Conservation (phyloP, 768 basidiomycete species). For the Lactarius evosmus region DNA sequence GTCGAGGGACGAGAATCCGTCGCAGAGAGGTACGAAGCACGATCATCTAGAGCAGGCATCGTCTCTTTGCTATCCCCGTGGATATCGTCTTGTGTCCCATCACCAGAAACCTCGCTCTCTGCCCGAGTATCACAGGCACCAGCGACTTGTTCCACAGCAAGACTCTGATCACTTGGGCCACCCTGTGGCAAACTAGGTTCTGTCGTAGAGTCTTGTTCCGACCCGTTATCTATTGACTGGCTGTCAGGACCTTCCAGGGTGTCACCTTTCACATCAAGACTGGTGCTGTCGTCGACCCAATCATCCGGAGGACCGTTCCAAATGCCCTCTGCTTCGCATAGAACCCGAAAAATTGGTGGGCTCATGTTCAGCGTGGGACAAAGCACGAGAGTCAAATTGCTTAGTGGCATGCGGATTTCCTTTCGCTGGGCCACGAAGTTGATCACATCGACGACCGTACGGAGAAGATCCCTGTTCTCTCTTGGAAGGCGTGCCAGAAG, state of each 20-base stretch:
- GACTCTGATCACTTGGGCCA: slow-evolving; percentile 8
- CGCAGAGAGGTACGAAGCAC: slow-evolving; percentile 18
- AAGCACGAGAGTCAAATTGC: slow-evolving; percentile 83
- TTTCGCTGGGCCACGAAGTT: slow-evolving; percentile 64
- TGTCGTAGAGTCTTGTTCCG: slow-evolving; percentile 9
- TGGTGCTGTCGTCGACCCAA: slow-evolving; percentile 18
- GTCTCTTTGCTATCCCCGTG: not conserved
- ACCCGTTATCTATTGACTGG: not conserved
- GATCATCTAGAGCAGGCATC: slow-evolving; percentile 14
- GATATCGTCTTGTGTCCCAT: slow-evolving; percentile 2
- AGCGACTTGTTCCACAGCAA: slow-evolving; percentile 2
- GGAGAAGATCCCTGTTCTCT: slow-evolving; percentile 82
- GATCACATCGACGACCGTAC: slow-evolving; percentile 79
- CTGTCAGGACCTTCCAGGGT: slow-evolving; percentile 3
- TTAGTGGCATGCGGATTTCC: slow-evolving; percentile 89
- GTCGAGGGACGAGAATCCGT: slow-evolving; percentile 25
- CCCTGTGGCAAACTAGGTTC: slow-evolving; percentile 10
- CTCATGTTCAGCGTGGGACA: slow-evolving; percentile 84
- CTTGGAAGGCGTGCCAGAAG: slow-evolving; percentile 67
- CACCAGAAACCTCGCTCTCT: slow-evolving; percentile 2
- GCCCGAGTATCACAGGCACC: not conserved
- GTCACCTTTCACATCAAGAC: slow-evolving; percentile 5
- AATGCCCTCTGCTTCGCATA: slow-evolving; percentile 68
- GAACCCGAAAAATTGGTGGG: slow-evolving; percentile 63
- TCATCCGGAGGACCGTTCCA: slow-evolving; percentile 46